A percentile compares a stretch with the other conserved stretches of the same genome.
Evolutionary conservation across 2,329 filamentous ascomycete species (phyloP).

Genomic region (Neopestalotiopsis sp.): DNA sequence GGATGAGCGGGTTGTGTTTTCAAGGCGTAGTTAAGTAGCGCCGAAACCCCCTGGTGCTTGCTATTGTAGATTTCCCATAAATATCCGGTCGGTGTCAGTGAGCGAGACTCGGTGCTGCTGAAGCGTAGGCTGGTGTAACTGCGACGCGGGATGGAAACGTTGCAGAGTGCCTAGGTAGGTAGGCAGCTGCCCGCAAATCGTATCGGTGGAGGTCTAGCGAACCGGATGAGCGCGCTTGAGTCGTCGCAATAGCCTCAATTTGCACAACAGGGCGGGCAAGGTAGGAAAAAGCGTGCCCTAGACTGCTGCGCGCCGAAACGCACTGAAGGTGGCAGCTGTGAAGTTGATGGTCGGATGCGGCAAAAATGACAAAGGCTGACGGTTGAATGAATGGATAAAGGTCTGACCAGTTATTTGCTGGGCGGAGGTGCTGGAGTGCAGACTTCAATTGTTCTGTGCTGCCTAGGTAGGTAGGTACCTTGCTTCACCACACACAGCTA

Average conservation of each 20-base stretch:
- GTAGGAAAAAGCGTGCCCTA: not conserved
- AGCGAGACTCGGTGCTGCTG: not conserved
- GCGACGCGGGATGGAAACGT: not conserved
- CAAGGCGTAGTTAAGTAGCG: not conserved
- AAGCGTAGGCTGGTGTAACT: not conserved
- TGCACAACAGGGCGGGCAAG: not conserved
- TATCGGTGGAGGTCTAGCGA: not conserved
- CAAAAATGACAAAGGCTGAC: conserved; percentile 10
- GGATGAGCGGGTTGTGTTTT: not conserved
- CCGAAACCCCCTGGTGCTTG: not conserved
- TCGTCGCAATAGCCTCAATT: not conserved
- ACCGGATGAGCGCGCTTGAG: not conserved
- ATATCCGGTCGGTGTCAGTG: not conserved
- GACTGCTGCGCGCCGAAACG: not conserved
- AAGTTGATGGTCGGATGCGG: conserved; percentile 8
- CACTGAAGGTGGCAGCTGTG: not conserved
- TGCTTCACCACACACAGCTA: too few relatives aligned
- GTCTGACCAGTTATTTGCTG: not conserved
- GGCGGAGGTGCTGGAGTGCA: not conserved
- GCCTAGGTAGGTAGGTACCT: not conserved
- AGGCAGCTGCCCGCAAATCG: not conserved
- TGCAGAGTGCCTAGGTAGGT: not conserved
- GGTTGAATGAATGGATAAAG: not conserved
- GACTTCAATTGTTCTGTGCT: not conserved
- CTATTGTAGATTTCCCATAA: not conserved